These are phyloP conservation scores for Scortechinia acanthostroma DNA, from an alignment of 2,329 filamentous ascomycete species.

Conservation along the genomic window DNA sequence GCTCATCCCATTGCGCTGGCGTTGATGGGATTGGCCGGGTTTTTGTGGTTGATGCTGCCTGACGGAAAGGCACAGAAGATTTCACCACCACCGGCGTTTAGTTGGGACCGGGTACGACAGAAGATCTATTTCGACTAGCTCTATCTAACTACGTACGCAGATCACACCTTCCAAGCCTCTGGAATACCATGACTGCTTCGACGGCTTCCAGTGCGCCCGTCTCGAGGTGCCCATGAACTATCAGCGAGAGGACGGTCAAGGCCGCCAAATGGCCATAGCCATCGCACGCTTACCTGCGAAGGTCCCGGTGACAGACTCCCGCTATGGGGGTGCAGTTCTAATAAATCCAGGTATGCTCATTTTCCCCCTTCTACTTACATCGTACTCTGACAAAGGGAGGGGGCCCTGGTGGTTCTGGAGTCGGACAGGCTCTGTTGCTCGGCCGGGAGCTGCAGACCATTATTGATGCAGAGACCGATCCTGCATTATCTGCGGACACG, in stretches of 20 bases:
- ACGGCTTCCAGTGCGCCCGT: constrained; percentile 35
- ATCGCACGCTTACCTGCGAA: constrained; percentile 34
- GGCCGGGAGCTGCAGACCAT: constrained; percentile 24
- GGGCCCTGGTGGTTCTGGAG: constrained; percentile 33
- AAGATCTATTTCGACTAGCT: too few species aligned
- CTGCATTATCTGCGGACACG: constrained; percentile 3
- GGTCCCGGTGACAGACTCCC: constrained; percentile 19
- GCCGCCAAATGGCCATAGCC: constrained; percentile 27
- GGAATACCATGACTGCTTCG: constrained; percentile 23
- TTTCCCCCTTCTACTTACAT: not conserved
- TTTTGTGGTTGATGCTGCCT: not conserved
- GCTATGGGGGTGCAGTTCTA: constrained; percentile 34
- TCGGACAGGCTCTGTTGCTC: constrained; percentile 17
- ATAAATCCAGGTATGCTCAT: constrained; percentile 26
- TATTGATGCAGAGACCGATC: constrained; percentile 19
- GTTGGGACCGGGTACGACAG: too few species aligned
- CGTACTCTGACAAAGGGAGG: constrained; percentile 10
- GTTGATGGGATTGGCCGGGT: not conserved
- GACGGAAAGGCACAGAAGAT: too few species aligned
- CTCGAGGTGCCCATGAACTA: constrained; percentile 38
- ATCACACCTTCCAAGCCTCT: not conserved
- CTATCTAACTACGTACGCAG: too few species aligned
- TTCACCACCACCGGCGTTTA: too few species aligned
- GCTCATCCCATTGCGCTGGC: not conserved
- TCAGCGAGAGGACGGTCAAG: constrained; percentile 19